These are phyloP conservation scores for Styphnolobium japonicum DNA, from an alignment of 306 rosid species.

Conservation along the genomic window DNA sequence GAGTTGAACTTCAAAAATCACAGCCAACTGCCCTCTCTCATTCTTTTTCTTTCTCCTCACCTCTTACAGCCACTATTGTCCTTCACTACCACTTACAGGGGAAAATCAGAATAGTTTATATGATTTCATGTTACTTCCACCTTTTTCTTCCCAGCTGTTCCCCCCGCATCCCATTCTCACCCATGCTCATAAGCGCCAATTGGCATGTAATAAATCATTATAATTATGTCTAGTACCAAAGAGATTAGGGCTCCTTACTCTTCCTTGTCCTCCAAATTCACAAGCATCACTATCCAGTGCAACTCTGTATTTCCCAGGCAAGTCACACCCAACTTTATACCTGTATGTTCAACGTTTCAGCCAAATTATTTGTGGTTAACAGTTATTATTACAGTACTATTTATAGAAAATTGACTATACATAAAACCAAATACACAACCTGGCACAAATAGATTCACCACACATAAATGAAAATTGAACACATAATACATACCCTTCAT, in stretches of 20 bases:
- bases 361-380: conserved; percentile 21
- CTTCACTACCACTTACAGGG: conserved; percentile 5
- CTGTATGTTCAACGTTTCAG: conserved; percentile 46
- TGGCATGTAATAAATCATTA: neutral
- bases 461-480: conserved; percentile 15
- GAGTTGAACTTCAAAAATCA: neutral
- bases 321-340: conserved; percentile 96
- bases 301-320: conserved; percentile 95
- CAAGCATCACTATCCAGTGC: conserved; percentile 84
- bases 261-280: conserved; percentile 92
- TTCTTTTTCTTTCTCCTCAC: neutral
- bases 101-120: neutral
- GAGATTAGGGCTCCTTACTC: conserved; percentile 61
- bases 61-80: neutral
- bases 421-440: conserved; percentile 7
- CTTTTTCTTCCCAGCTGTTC: neutral
- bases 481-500: conserved; percentile 63
- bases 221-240: neutral
- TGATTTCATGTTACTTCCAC: neutral
- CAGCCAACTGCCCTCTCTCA: neutral
- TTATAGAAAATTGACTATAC: neutral
- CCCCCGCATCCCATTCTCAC: neutral
- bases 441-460: neutral
- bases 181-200: neutral
- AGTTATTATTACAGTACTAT: neutral